A percentile compares a stretch with the other conserved stretches of the same genome.
These are phyloP conservation scores for Omphalotus olearius DNA, from an alignment of 1,284 basidiomycete species.

Conservation along the genomic window DNA sequence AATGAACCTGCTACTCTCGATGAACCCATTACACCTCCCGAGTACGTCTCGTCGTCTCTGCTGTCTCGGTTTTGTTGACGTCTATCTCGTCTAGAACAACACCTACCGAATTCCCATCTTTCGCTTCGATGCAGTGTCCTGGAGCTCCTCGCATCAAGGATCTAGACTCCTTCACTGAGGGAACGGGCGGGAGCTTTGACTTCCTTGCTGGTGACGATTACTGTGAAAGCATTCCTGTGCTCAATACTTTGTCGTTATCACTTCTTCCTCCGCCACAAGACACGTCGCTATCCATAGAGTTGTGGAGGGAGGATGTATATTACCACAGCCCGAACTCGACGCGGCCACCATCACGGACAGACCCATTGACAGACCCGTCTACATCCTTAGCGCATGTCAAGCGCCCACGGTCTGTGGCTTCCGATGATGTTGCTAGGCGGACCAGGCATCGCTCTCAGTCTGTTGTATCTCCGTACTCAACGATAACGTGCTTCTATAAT, in stretches of 20 bases:
- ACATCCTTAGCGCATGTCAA: conserved; percentile 5
- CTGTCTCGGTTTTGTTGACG: conserved; percentile 2
- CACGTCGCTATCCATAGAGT: conserved; percentile 20
- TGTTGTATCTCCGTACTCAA: not conserved
- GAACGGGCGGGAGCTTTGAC: conserved; percentile 48
- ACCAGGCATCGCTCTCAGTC: conserved; percentile 9
- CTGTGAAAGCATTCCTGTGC: conserved; percentile 20
- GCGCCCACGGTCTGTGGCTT: conserved; percentile 16
- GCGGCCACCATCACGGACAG: conserved; percentile 7
- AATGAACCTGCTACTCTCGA: conserved; percentile 5
- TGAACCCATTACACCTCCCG: conserved; percentile 2
- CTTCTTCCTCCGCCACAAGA: conserved; percentile 21
- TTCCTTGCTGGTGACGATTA: conserved; percentile 34
- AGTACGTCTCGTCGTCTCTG: conserved; percentile 6
- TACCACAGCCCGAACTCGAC: conserved; percentile 17
- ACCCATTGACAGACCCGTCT: conserved; percentile 11
- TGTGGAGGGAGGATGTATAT: conserved; percentile 25
- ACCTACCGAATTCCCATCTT: not conserved
- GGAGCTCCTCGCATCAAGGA: conserved; percentile 45
- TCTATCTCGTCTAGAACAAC: conserved; percentile 1
- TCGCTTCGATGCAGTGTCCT: conserved; percentile 20
- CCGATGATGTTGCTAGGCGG: conserved; percentile 14
- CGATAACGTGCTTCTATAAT: not conserved
- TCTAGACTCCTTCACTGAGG: conserved; percentile 51
- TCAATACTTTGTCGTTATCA: conserved; percentile 23